Evolutionary conservation across 768 basidiomycete species (phyloP).

Genomic region (Suillus ampliporus): DNA sequence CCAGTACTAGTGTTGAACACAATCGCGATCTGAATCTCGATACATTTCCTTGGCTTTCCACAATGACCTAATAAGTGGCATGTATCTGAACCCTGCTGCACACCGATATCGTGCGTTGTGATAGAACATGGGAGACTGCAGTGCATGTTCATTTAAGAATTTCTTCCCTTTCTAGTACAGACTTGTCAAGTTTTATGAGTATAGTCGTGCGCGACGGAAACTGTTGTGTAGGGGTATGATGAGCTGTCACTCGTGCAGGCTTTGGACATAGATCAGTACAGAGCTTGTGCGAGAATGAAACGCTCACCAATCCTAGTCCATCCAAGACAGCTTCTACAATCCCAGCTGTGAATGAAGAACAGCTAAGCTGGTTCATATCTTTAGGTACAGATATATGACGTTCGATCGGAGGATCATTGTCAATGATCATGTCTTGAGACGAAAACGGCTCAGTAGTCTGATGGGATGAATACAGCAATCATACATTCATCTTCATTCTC

Average conservation of each 20-base stretch:
- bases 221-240: conserved; percentile 84
- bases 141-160: conserved; percentile 65
- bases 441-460: conserved; percentile 15
- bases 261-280: conserved; percentile 37
- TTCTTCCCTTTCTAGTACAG: conserved; percentile 93
- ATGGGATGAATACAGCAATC: conserved; percentile 26
- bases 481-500: conserved; percentile 96
- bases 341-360: conserved; percentile 97
- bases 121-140: conserved; percentile 2
- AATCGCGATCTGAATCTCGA: neutral
- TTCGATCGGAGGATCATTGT: conserved; percentile 94
- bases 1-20: no score
- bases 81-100: no score
- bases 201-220: conserved; percentile 91
- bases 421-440: conserved; percentile 90
- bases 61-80: no score
- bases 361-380: conserved; percentile 93
- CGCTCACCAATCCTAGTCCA: conserved; percentile 90
- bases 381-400: conserved; percentile 91
- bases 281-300: neutral
- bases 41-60: neutral
- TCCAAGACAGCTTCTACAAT: conserved; percentile 97
- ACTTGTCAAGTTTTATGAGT: conserved; percentile 93
- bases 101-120: neutral
- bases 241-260: conserved; percentile 97